These are phyloP conservation scores for Phycomyces blakesleeanus DNA, from an alignment of 192 early-diverging fungal genomes.

Conservation along the genomic window DNA sequence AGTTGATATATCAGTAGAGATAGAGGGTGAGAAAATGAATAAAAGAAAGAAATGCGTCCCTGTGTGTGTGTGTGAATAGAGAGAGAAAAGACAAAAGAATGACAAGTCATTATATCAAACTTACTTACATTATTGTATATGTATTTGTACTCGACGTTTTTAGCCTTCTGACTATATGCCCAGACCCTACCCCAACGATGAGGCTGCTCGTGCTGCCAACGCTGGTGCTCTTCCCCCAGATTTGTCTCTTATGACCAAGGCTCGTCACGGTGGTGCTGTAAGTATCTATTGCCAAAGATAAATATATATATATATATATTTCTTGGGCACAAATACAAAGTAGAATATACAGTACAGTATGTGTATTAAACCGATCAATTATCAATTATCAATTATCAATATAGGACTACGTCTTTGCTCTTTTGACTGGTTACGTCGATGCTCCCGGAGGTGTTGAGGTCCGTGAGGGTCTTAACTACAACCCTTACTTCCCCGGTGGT, in stretches of 20 bases:
- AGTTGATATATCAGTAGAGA: no score
- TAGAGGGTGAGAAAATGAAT: no score
- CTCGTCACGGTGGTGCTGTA: constrained; percentile 89
- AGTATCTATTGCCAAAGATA: no score
- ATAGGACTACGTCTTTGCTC: constrained; percentile 91
- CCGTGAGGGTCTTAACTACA: constrained; percentile 96
- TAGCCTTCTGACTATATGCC: constrained; percentile 88
- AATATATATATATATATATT: no score
- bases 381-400: neutral
- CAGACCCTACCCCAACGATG: constrained; percentile 91
- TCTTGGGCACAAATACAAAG: no score
- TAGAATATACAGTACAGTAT: no score
- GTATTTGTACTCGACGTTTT: constrained; percentile 6
- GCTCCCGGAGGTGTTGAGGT: constrained; percentile 90
- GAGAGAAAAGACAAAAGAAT: no score
- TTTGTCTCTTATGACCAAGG: constrained; percentile 90
- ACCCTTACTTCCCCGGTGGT: constrained; percentile 98
- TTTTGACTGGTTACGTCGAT: constrained; percentile 93
- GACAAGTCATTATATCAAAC: no score
- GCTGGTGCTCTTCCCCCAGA: constrained; percentile 94
- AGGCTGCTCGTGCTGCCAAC: constrained; percentile 93
- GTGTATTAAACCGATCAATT: neutral
- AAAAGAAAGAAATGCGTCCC: no score
- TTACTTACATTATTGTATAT: neutral
- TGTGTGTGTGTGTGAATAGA: no score